These are phyloP conservation scores for Coniella lustricola DNA, from an alignment of 2,329 filamentous ascomycete species.

Conservation along the genomic window DNA sequence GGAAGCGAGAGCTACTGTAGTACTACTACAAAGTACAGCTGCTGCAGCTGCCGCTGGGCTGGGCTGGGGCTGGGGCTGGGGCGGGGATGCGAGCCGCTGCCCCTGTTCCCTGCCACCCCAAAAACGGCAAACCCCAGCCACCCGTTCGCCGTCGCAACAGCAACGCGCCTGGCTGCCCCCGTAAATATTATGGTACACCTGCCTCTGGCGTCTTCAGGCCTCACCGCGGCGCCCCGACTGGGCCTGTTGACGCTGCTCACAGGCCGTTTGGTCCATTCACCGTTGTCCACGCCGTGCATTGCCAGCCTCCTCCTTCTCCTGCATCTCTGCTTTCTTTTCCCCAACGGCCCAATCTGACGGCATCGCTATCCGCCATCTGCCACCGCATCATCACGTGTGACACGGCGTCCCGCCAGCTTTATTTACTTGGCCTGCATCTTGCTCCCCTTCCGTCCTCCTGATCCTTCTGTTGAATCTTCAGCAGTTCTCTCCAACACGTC, in stretches of 20 bases:
- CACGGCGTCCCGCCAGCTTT: neutral
- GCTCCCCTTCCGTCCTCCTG: neutral
- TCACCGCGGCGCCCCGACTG: neutral
- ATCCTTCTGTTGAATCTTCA: neutral
- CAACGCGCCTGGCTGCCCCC: constrained; percentile 10
- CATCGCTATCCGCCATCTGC: no score
- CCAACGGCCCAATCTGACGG: neutral
- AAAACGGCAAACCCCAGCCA: constrained; percentile 22
- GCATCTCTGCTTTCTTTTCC: constrained; percentile 2
- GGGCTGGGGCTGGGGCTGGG: neutral
- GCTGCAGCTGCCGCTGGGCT: no score
- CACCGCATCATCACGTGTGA: no score
- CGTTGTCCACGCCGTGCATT: constrained; percentile 7
- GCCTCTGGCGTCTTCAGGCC: neutral
- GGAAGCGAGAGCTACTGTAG: neutral
- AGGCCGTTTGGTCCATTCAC: neutral
- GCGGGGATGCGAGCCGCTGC: neutral
- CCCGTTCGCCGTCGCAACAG: constrained; percentile 3
- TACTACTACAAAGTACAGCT: neutral
- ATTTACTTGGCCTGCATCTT: neutral
- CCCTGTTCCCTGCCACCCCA: constrained; percentile 1
- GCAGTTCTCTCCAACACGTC: constrained; percentile 28
- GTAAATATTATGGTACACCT: constrained; percentile 5
- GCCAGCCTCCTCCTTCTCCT: constrained; percentile 2
- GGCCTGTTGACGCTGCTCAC: neutral